Percentiles rank a stretch among this genome's conserved stretches.
Conservation (phyloP, 495 filamentous ascomycete species). For the Cryomyces minteri region DNA sequence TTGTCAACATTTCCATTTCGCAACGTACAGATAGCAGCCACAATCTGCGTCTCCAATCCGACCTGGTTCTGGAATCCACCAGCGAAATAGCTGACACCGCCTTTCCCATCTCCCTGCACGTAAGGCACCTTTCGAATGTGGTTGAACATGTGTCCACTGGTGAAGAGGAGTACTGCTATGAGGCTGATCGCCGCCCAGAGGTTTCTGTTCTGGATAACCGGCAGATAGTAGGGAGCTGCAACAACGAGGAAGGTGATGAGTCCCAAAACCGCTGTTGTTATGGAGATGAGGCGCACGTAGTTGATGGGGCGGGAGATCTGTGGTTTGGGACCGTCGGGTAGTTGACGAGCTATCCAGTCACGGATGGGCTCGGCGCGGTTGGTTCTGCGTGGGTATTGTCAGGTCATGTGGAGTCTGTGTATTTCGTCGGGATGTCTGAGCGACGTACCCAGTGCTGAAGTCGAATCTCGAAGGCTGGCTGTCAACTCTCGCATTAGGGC, state of each 20-base stretch:
- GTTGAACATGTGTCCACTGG: slow-evolving; percentile 97
- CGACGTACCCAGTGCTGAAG: slow-evolving; percentile 56
- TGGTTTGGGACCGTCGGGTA: slow-evolving; percentile 57
- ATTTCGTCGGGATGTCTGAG: neutral
- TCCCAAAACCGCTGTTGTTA: slow-evolving; percentile 47
- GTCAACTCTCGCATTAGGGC: slow-evolving; percentile 59
- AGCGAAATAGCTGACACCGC: slow-evolving; percentile 83
- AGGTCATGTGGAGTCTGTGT: neutral
- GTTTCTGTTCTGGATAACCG: slow-evolving; percentile 75
- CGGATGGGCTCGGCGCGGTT: slow-evolving; percentile 63
- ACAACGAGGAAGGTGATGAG: slow-evolving; percentile 48
- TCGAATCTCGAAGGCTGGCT: slow-evolving; percentile 63
- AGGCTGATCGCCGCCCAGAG: slow-evolving; percentile 85
- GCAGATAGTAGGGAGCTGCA: slow-evolving; percentile 68
- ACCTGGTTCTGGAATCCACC: slow-evolving; percentile 89
- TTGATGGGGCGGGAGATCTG: slow-evolving; percentile 69
- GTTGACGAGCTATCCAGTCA: slow-evolving; percentile 58
- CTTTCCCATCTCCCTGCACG: slow-evolving; percentile 66
- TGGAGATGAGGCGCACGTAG: slow-evolving; percentile 54
- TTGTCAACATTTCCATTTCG: neutral
- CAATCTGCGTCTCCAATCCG: slow-evolving; percentile 88
- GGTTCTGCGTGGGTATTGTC: slow-evolving; percentile 26
- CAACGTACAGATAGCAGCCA: slow-evolving; percentile 84
- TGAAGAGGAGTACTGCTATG: slow-evolving; percentile 84
- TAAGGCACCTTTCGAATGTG: slow-evolving; percentile 97